Percentiles rank a stretch among this genome's conserved stretches.
phyloP scores from a whole-genome alignment of 352 stramenopile genomes.

The Phytophthora syringae region DNA sequence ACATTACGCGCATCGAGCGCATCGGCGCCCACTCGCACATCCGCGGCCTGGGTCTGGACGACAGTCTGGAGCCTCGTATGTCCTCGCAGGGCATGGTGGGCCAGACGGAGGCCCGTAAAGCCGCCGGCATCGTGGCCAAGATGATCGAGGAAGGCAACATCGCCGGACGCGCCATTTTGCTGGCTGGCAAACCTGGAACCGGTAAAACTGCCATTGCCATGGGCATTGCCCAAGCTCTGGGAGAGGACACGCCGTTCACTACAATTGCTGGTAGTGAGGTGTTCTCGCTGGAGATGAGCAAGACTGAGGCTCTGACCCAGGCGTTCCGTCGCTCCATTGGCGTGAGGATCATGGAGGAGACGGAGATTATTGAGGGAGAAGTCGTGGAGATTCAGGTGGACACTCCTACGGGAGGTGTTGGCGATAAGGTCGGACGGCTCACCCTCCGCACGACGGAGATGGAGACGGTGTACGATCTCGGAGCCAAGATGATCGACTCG shows the following conservation, averaged over 20 bases:
- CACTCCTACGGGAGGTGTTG: conserved; percentile 71
- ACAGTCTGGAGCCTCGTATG: conserved; percentile 94
- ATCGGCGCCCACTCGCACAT: conserved; percentile 99
- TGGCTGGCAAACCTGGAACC: conserved; percentile 96
- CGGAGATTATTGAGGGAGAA: conserved; percentile 99
- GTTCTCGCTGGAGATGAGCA: conserved; percentile 99
- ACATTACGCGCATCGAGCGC: conserved; percentile 98
- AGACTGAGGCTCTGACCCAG: conserved; percentile 99
- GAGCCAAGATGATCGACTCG: conserved; percentile 99
- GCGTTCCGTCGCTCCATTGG: conserved; percentile 97
- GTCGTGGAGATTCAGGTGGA: conserved; percentile 99
- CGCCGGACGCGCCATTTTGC: conserved; percentile 95
- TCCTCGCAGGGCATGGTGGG: conserved; percentile 98
- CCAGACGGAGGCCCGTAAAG: conserved; percentile 93
- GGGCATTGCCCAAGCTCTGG: conserved; percentile 97
- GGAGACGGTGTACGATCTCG: conserved; percentile 99
- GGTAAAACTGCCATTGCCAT: conserved; percentile 99
- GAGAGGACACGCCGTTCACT: conserved; percentile 98
- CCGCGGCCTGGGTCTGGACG: conserved; percentile 97
- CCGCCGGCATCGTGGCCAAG: conserved; percentile 95
- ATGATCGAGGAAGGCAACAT: conserved; percentile 99
- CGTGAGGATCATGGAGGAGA: conserved; percentile 99
- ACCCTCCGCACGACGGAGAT: conserved; percentile 99
- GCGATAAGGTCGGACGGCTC: conserved; percentile 91
- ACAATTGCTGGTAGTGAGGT: conserved; percentile 98